These are phyloP conservation scores for Quercus gilva DNA, from an alignment of 306 rosid genomes.

Conservation along the genomic window DNA sequence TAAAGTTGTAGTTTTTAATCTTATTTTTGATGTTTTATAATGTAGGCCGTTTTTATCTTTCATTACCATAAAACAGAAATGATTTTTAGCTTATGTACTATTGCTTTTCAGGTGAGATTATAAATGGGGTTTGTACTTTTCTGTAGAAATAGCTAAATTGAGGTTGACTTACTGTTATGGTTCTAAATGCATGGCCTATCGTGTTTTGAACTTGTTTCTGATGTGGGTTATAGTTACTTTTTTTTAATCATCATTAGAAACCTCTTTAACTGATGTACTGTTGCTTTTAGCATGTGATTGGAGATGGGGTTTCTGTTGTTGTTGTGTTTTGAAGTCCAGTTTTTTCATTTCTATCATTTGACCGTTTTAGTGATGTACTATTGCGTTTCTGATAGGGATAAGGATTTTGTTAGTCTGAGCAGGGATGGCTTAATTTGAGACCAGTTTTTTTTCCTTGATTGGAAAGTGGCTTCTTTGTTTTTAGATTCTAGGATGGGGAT, in stretches of 20 bases:
- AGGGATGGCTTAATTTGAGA: not conserved
- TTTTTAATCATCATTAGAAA: not conserved
- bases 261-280: not conserved
- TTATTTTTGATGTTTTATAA: not conserved
- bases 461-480: not conserved
- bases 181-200: not conserved
- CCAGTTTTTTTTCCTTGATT: too few species aligned
- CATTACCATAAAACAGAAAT: not conserved
- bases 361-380: not conserved
- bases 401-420: not conserved
- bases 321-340: not conserved
- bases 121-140: not conserved
- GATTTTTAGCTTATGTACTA: not conserved
- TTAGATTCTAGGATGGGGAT: not conserved
- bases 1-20: not conserved
- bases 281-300: not conserved
- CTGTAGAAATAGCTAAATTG: not conserved
- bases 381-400: not conserved
- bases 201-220: not conserved
- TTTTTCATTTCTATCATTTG: not conserved
- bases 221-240: not conserved
- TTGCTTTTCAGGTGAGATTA: not conserved
- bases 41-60: not conserved
- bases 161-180: not conserved
- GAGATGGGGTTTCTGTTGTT: not conserved